phyloP scores from a whole-genome alignment of 352 stramenopile species.

The Bremia lactucae region DNA sequence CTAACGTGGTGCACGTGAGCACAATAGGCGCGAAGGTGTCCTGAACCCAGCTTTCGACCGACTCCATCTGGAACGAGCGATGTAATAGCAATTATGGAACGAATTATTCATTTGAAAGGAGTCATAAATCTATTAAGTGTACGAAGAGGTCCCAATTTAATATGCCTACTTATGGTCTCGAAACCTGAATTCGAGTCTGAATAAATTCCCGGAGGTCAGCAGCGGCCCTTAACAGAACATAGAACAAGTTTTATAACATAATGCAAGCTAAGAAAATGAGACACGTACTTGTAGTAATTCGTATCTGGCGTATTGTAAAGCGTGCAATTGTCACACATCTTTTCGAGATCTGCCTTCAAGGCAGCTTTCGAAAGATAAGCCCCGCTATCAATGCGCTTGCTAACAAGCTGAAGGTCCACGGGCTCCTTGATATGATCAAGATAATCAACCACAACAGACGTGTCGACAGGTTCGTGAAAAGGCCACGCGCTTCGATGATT shows the following conservation, averaged over 20 bases:
- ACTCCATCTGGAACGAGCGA: slow-evolving; percentile 28
- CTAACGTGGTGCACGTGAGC: slow-evolving; percentile 59
- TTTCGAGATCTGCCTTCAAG: slow-evolving; percentile 90
- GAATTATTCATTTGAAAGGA: too few species aligned
- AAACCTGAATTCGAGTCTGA: slow-evolving; percentile 48
- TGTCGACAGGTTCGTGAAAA: slow-evolving; percentile 96
- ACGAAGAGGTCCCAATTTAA: too few species aligned
- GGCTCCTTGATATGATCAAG: slow-evolving; percentile 93
- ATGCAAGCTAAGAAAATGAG: neutral
- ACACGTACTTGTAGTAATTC: slow-evolving; percentile 93
- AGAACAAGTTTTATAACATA: neutral
- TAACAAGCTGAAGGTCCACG: slow-evolving; percentile 82
- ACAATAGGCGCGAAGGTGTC: slow-evolving; percentile 71
- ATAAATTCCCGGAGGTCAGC: slow-evolving; percentile 74
- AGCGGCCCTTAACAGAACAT: slow-evolving; percentile 36
- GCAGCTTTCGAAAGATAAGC: slow-evolving; percentile 87
- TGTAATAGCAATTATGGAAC: too few species aligned
- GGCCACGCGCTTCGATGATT: slow-evolving; percentile 95
- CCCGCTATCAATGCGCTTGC: slow-evolving; percentile 73
- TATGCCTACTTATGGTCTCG: slow-evolving; percentile 26
- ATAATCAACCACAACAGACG: slow-evolving; percentile 93
- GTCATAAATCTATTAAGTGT: too few species aligned
- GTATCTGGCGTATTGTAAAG: slow-evolving; percentile 93
- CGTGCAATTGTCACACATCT: slow-evolving; percentile 97
- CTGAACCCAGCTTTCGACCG: slow-evolving; percentile 60